phyloP scores from a whole-genome alignment of 2,329 filamentous ascomycete genomes.

The Knoxdaviesia proteae region DNA sequence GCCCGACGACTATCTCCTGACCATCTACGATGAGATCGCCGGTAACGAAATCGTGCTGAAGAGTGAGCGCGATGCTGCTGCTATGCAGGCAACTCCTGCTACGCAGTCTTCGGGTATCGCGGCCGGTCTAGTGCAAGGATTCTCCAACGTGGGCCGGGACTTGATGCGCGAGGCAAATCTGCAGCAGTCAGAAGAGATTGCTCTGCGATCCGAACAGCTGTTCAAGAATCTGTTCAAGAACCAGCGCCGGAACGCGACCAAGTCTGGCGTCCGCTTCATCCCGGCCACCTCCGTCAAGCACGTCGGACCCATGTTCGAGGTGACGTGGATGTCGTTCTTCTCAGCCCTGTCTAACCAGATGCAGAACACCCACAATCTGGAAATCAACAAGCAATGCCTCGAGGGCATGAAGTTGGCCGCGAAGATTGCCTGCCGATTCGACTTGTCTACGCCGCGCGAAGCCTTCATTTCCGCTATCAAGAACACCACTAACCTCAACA shows the following conservation, averaged over 20 bases:
- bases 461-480: conserved; percentile 87
- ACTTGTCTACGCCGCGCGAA: conserved; percentile 77
- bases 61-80: conserved; percentile 77
- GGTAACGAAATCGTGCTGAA: conserved; percentile 85
- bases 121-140: conserved; percentile 66
- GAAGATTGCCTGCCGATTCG: conserved; percentile 80
- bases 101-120: conserved; percentile 49
- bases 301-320: conserved; percentile 94
- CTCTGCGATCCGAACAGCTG: conserved; percentile 51
- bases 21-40: conserved; percentile 82
- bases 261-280: conserved; percentile 56
- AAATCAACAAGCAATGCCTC: conserved; percentile 79
- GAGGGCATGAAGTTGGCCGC: conserved; percentile 92
- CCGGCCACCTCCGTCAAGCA: conserved; percentile 86
- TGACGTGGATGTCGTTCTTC: conserved; percentile 98
- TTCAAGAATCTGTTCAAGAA: conserved; percentile 87
- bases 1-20: conserved; percentile 73
- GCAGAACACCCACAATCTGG: conserved; percentile 80
- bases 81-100: conserved; percentile 46
- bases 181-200: conserved; percentile 88
- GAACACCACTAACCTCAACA: conserved; percentile 89
- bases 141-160: conserved; percentile 82
- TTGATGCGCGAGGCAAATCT: conserved; percentile 81
- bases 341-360: conserved; percentile 84
- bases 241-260: conserved; percentile 60